Evolutionary conservation across 495 filamentous ascomycete species (phyloP), one percentile per base, ranked within the genome.

Genomic region (Neurospora terricola): DNA sequence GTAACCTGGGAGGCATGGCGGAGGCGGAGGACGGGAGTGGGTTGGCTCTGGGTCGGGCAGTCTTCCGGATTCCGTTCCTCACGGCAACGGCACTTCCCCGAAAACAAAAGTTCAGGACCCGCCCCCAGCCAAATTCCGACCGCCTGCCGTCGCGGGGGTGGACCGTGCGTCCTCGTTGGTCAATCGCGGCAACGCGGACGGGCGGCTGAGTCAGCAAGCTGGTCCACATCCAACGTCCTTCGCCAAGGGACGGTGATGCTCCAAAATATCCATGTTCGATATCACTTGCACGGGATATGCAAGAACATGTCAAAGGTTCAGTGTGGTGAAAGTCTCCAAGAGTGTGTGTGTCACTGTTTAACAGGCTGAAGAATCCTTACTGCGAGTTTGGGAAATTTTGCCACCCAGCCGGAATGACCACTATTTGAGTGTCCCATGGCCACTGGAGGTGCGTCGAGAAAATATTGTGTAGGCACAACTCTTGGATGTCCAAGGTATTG

Each of bases 1-100:
- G 82, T 82, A 86, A 78, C 79, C 83, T 80, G 37, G 84, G 84
- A 69, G 84, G 83, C 84, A 86, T 86, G 18, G 77, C 36, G 71
- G 72, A 21, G 54, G 54, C 27, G 54, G 54, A 34, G 27, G 54
- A 36, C 11, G 45, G 54, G 54, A 30, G 54, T 62, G 11, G 21
- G 42, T 45, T 12, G 45, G 45, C 10, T 54, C 45, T 62, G 54
- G 54, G 54, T 34, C 54, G 54, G 54, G 54, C 54, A 30, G 54
- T 62, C 54, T 62, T 62, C 54, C 54, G 54, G 23, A 62, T 62
- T 62, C 54, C 54, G 54, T 62, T 27, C 54, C 54, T 62, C 54
- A 34, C 54, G 23, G 54, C 54, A 62, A 62, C 54, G 54, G 54
- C 54, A 62, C 54, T 62, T 62, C 54, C 54, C 54, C 54, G 12